phyloP scores from a whole-genome alignment of 805 yeast genomes.

The Lachancea nothofagi region DNA sequence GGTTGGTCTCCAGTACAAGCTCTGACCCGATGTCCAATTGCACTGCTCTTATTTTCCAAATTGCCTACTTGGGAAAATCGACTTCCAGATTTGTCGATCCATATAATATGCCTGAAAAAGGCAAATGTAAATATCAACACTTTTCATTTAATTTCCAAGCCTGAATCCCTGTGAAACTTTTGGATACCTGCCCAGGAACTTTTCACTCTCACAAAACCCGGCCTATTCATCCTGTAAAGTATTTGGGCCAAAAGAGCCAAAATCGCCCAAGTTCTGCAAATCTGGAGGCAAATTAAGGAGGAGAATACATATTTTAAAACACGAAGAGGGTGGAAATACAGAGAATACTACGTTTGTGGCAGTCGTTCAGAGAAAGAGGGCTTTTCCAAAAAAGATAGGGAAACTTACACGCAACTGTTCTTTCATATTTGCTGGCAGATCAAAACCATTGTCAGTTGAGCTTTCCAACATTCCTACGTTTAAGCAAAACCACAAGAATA shows the following conservation, averaged over 20 bases:
- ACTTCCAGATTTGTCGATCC: background rate
- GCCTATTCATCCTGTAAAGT: background rate
- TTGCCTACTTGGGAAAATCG: constrained; percentile 1
- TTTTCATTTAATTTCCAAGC: background rate
- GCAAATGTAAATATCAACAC: constrained; percentile 4
- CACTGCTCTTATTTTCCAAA: background rate
- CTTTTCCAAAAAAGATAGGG: no score
- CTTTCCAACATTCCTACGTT: no score
- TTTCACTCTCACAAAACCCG: background rate
- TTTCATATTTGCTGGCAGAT: no score
- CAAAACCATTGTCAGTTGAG: no score
- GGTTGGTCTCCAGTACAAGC: no score
- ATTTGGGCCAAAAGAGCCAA: background rate
- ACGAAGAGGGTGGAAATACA: no score
- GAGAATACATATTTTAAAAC: no score
- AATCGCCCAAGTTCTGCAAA: background rate
- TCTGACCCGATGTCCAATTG: no score
- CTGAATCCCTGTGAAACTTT: constrained; percentile 1
- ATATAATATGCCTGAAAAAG: background rate
- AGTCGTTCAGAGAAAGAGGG: no score
- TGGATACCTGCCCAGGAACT: background rate
- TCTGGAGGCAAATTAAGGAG: background rate
- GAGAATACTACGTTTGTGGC: no score
- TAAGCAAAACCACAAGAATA: no score
- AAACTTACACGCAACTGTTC: no score